Evolutionary conservation across 495 filamentous ascomycete genomes (phyloP).

Genomic region (Choiromyces venosus): DNA sequence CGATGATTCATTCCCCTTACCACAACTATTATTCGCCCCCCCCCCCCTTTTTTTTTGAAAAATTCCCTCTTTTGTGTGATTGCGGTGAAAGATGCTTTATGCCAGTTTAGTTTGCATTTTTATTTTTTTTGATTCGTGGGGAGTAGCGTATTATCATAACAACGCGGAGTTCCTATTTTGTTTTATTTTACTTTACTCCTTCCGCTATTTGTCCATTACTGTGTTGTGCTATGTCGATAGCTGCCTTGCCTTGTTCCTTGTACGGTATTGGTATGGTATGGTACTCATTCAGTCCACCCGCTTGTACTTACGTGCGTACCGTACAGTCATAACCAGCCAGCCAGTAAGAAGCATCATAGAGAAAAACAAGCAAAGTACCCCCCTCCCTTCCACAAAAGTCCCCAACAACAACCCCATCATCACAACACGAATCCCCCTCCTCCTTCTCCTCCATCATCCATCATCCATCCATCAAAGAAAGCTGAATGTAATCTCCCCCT

Average conservation of each 20-base stretch:
- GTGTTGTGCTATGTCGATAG: too few relatives aligned
- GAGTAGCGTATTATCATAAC: background rate
- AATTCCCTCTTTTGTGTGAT: background rate
- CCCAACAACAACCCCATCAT: background rate
- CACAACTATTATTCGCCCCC: background rate
- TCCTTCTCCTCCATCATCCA: background rate
- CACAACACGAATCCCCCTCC: background rate
- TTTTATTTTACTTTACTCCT: background rate
- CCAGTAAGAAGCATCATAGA: background rate
- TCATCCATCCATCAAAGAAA: too few relatives aligned
- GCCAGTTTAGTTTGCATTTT: background rate
- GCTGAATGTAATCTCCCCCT: too few relatives aligned
- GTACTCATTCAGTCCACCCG: background rate
- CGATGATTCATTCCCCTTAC: too few relatives aligned
- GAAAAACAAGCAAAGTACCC: background rate
- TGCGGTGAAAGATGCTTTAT: background rate
- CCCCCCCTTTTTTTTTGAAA: background rate
- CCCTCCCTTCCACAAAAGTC: background rate
- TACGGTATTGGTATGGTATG: too few relatives aligned
- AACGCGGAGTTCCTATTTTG: too few relatives aligned
- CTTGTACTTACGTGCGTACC: background rate
- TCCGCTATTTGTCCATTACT: background rate
- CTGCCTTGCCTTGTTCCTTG: background rate
- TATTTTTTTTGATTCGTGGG: background rate
- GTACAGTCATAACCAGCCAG: background rate